Conservation (phyloP, 306 rosid species). For the Vigna nakashimae region DNA sequence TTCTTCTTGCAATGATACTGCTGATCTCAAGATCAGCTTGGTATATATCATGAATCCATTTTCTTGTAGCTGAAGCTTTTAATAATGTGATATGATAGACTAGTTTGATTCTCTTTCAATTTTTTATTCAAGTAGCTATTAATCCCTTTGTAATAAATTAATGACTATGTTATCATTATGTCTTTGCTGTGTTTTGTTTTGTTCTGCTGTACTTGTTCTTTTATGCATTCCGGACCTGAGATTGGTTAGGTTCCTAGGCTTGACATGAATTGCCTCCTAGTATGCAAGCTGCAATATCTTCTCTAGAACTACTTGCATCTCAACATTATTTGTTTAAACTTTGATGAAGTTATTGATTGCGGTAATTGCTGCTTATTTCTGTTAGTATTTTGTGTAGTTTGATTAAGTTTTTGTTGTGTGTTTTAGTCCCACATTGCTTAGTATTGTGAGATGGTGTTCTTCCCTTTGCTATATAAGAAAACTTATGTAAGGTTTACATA, state of each 20-base stretch:
- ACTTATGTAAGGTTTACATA: no score
- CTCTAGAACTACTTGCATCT: no score
- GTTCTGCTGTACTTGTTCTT: slow-evolving; percentile 22
- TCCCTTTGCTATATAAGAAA: no score
- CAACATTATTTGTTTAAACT: slow-evolving; percentile 8
- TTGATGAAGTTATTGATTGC: slow-evolving; percentile 44
- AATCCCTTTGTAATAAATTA: slow-evolving; percentile 23
- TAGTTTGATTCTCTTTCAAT: slow-evolving; percentile 28
- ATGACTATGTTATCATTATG: slow-evolving; percentile 17
- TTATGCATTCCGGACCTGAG: slow-evolving; percentile 26
- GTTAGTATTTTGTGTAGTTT: no score
- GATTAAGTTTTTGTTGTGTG: no score
- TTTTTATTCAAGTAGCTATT: slow-evolving; percentile 21
- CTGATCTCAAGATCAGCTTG: slow-evolving; percentile 28
- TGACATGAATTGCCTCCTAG: slow-evolving; percentile 23
- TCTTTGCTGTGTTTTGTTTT: slow-evolving; percentile 23
- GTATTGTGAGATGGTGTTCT: no score
- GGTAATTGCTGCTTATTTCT: slow-evolving; percentile 49
- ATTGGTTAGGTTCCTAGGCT: slow-evolving; percentile 40
- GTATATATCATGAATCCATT: slow-evolving; percentile 24
- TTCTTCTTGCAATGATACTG: slow-evolving; percentile 24
- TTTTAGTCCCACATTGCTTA: no score
- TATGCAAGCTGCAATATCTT: slow-evolving; percentile 12
- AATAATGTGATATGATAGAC: slow-evolving; percentile 20
- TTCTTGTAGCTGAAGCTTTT: slow-evolving; percentile 5